Evolutionary conservation across 2,329 filamentous ascomycete species (phyloP).

Genomic region (Colletotrichum filicis): DNA sequence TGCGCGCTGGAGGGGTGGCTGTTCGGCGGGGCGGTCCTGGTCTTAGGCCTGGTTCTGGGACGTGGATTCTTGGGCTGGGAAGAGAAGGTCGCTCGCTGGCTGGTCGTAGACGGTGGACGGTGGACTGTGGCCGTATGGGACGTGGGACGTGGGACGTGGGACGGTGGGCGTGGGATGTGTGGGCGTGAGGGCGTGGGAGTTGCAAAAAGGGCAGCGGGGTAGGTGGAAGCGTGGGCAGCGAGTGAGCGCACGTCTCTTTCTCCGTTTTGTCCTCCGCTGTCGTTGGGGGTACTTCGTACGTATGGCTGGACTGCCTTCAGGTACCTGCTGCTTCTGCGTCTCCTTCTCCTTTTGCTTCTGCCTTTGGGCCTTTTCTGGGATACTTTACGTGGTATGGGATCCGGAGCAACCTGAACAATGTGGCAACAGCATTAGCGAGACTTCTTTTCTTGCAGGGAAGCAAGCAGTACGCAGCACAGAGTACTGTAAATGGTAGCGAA

Average conservation of each 20-base stretch:
- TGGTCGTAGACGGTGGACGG: not conserved
- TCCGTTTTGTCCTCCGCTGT: not conserved
- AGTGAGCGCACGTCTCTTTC: slow-evolving; percentile 19
- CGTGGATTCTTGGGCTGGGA: not conserved
- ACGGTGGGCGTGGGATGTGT: slow-evolving; percentile 9
- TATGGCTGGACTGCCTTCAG: not conserved
- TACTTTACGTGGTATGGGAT: not conserved
- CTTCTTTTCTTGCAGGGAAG: slow-evolving; percentile 18
- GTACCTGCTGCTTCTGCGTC: not conserved
- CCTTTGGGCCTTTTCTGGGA: slow-evolving; percentile 27
- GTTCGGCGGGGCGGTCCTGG: slow-evolving; percentile 27
- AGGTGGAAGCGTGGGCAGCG: slow-evolving; percentile 19
- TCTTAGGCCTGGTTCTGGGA: not conserved
- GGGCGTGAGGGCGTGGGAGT: slow-evolving; percentile 8
- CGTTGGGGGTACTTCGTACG: not conserved
- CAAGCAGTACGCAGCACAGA: not conserved
- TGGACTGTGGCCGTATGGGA: slow-evolving; percentile 6
- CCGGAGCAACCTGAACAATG: slow-evolving; percentile 22
- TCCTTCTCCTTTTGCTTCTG: not conserved
- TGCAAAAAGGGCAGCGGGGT: slow-evolving; percentile 26
- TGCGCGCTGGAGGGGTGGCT: slow-evolving; percentile 29
- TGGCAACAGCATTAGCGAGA: slow-evolving; percentile 32
- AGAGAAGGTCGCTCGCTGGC: not conserved
- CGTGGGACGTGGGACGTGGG: slow-evolving; percentile 10
- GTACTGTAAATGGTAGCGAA: not conserved